Percentiles rank a stretch among this genome's conserved stretches.
Evolutionary conservation across 805 yeast species (phyloP).

Genomic region (Saturnispora dispora): DNA sequence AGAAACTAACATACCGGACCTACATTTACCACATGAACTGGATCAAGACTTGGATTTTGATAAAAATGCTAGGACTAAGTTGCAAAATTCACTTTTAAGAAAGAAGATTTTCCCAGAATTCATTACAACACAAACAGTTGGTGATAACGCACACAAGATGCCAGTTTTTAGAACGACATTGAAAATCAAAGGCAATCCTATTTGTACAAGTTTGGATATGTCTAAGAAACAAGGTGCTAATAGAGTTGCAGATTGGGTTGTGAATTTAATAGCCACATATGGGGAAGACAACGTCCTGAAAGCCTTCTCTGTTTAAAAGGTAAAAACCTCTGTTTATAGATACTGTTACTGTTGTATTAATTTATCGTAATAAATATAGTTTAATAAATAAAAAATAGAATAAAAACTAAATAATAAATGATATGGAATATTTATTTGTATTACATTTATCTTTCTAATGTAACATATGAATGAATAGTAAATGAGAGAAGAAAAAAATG

Average conservation of each 20-base stretch:
- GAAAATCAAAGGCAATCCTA: conserved; percentile 24
- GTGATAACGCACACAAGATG: conserved; percentile 7
- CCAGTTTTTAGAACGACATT: conserved; percentile 22
- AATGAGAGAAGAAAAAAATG: not conserved
- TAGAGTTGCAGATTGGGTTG: conserved; percentile 30
- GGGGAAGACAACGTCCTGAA: conserved; percentile 7
- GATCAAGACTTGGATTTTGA: not conserved
- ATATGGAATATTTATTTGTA: not conserved
- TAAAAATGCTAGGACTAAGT: conserved; percentile 6
- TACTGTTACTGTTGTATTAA: no score
- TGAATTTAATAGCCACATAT: conserved; percentile 10
- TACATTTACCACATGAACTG: not conserved
- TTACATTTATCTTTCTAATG: not conserved
- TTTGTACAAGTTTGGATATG: conserved; percentile 28
- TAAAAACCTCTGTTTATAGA: not conserved
- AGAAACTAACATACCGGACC: not conserved
- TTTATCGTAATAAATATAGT: conserved; percentile 2
- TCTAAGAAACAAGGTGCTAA: conserved; percentile 33
- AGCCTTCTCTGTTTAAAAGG: not conserved
- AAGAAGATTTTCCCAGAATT: conserved; percentile 26
- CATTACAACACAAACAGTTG: conserved; percentile 8
- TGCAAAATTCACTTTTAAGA: conserved; percentile 2
- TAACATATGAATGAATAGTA: not conserved
- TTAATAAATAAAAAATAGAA: conserved; percentile 1
- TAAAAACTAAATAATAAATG: conserved; percentile 2